Evolutionary conservation across 1,284 basidiomycete species (phyloP), one percentile per base, ranked within the genome.

Genomic region (Ceratobasidium sp.): DNA sequence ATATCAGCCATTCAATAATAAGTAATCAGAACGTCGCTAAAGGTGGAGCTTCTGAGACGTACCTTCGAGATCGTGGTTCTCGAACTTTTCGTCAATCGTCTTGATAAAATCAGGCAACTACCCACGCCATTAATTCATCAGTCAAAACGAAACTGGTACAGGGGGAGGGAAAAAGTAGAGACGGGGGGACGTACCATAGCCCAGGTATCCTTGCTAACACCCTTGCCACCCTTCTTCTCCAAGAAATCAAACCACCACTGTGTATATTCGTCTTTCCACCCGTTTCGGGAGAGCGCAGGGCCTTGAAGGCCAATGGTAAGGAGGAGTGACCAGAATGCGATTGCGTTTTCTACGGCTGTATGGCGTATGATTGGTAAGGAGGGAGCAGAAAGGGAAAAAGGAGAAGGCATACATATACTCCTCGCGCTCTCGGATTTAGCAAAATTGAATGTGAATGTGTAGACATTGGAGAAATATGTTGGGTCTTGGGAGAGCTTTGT

Each of bases 171-270:
- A 47, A 50, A 62, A 16, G 4, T 66, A 63, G 67, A 50, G 59
- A 50, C 72, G 54, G 18, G 16, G 7, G 54, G 74, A 82, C 84
- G 71, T 75, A 95, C 94, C 87, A 97, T 92, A 64, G 86, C 84
- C 96, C 96, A 98, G 1, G 95, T 96, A 83, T 98, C 96, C 82
- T 94, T 95, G 82, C 92, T 96, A 44, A 98, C 87, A 3, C 95
- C 95, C 80, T 93, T 94, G 11, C 85, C 86, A 11, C 89, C 90
- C 77, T 87, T 89, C 78, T 88, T 84, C 49, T 82, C 84, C 77
- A 96, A 80, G 80, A 92, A 98, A 46, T 92, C 90, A 78, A 94
- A 89, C 96, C 96, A 98, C 85, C 89, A 87, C 16, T 89, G 82
- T 21, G 89, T 89, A 78, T 95, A 89, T 72, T 87, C 83, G 41